These are phyloP conservation scores for Saussurea involucrata DNA, from an alignment of 129 eudicot species.

Conservation along the genomic window DNA sequence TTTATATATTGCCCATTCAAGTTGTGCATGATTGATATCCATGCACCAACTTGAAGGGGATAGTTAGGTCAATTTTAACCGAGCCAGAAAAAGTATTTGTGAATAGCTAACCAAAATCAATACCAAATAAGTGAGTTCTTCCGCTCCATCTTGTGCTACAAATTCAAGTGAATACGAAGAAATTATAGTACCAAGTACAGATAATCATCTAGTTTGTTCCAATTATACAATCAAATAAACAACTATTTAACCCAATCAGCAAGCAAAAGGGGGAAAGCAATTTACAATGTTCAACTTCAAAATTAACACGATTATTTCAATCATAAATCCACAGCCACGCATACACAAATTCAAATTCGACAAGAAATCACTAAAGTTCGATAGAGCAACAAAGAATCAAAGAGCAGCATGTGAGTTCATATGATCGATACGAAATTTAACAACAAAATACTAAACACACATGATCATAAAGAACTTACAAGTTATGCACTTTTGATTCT, in stretches of 20 bases:
- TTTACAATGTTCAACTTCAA: background rate
- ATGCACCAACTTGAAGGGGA: background rate
- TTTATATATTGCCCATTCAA: background rate
- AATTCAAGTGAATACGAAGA: background rate
- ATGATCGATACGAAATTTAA: background rate
- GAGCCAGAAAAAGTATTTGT: background rate
- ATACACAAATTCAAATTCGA: background rate
- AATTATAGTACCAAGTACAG: background rate
- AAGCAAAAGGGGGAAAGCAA: slow-evolving; percentile 2
- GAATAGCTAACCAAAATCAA: slow-evolving; percentile 1
- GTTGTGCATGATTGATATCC: background rate
- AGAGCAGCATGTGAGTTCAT: background rate
- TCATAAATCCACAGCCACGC: background rate
- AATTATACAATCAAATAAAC: background rate
- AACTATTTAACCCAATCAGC: slow-evolving; percentile 7
- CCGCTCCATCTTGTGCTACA: background rate
- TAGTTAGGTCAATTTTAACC: background rate
- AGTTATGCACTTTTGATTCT: background rate
- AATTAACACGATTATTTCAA: background rate
- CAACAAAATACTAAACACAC: background rate
- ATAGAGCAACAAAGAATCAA: background rate
- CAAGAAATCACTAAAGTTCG: background rate
- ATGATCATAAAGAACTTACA: slow-evolving; percentile 15
- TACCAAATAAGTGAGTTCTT: background rate
- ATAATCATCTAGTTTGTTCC: background rate